Evolutionary conservation across 805 yeast species (phyloP), one percentile per base, ranked within the genome.

Genomic region (Debaryomyces hansenii): DNA sequence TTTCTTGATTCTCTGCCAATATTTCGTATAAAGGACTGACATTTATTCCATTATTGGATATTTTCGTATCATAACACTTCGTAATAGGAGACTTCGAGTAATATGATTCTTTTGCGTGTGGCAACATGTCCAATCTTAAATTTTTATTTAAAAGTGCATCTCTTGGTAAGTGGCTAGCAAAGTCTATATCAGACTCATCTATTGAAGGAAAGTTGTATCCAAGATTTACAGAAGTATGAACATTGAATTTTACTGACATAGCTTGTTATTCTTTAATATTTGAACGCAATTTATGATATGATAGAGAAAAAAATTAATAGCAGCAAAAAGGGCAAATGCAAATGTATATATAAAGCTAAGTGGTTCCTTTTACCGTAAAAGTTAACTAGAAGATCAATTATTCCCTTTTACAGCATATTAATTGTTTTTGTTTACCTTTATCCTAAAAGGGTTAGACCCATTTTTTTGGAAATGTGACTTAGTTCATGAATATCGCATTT

Each of bases 21-120:
- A 64, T 46, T n/a, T 52, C 55, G 10, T 52, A 54, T 16, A 64
- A 52, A 1, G 67, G 67, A 35, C 60, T 62, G 4, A 44, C 51
- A 18, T 48, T 39, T 20, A 31, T 44, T 2, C 41, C 42, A 11
- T 27, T 33, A 34, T 39, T 31, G n/a, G 14, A 12, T n/a, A 15
- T 6, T n/a, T 7, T 27, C 7, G 20, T 10, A 14, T 15, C 27
- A 18, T n/a, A 40, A 27, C 20, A 16, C 20, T 40, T 45, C 9
- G 18, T 33, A 16, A 45, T 27, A 4, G 48, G 48, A 20, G 11
- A 27, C 15, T 27, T 40, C 6, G 46, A 18, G 16, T 20, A 28
- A 37, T n/a, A 7, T 5, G 46, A 39, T 1, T 18, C 27, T 16
- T 27, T 27, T 15, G 20, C 12, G 4, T 14, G 20, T 9, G 45